Conservation (phyloP, 345 rosid genomes). For the Luvunga scandens region DNA sequence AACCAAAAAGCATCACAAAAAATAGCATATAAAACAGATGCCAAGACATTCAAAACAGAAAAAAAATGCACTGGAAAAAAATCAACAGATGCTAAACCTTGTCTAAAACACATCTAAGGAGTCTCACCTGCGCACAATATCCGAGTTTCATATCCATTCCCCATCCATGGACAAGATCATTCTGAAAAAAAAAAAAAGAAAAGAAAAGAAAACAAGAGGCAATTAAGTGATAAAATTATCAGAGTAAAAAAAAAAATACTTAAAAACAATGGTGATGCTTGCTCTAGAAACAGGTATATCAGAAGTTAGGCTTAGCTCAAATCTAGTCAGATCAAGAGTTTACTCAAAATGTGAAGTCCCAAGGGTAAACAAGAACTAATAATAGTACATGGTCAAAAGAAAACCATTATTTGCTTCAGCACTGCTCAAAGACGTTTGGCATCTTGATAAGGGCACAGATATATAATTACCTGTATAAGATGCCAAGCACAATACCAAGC, state of each 20-base stretch:
- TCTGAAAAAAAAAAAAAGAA: conserved; percentile 49
- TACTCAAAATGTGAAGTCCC: neutral
- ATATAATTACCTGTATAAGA: conserved; percentile 80
- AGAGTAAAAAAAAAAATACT: neutral
- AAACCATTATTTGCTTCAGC: neutral
- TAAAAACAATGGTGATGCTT: neutral
- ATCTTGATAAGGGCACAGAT: neutral
- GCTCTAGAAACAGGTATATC: neutral
- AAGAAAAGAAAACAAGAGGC: conserved; percentile 21
- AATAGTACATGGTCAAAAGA: neutral
- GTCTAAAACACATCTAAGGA: neutral
- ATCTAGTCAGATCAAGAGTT: neutral
- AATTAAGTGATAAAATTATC: neutral
- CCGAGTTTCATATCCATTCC: conserved; percentile 99
- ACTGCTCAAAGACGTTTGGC: neutral
- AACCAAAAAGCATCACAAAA: neutral
- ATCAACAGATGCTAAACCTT: neutral
- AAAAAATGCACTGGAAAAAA: neutral
- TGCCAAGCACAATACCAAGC: conserved; percentile 99
- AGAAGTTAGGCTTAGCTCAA: neutral
- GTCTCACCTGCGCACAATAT: conserved; percentile 88
- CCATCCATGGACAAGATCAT: conserved; percentile 98
- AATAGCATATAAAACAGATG: neutral
- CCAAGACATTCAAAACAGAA: neutral
- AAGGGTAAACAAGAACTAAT: neutral